Evolutionary conservation across 1,284 basidiomycete genomes (phyloP).

Genomic region (Malassezia furfur): DNA sequence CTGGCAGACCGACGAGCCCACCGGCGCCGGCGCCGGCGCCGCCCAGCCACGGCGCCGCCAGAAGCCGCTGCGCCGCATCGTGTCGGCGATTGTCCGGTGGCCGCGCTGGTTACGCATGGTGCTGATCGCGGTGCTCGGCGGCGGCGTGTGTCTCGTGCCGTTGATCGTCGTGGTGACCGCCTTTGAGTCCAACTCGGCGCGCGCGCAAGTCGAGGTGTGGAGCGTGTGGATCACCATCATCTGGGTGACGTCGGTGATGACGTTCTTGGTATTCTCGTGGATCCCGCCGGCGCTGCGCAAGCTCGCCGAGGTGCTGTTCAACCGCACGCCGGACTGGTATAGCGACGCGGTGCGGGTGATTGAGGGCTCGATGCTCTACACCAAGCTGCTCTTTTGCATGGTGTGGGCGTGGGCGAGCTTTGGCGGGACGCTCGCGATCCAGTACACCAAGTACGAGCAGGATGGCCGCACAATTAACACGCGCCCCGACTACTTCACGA

Average conservation of each 20-base stretch:
- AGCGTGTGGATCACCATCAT: conserved; percentile 45
- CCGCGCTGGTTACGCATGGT: conserved; percentile 40
- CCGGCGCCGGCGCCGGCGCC: not conserved
- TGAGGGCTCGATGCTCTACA: conserved; percentile 31
- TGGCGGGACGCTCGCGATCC: conserved; percentile 31
- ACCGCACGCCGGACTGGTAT: conserved; percentile 35
- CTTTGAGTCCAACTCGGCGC: conserved; percentile 18
- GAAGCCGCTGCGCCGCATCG: not conserved
- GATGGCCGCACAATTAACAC: conserved; percentile 14
- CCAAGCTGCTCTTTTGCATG: conserved; percentile 40
- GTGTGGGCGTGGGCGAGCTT: conserved; percentile 46
- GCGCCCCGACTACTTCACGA: conserved; percentile 5
- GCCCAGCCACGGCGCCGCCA: conserved; percentile 7
- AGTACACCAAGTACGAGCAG: conserved; percentile 7
- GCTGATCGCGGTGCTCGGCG: conserved; percentile 32
- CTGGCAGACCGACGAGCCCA: conserved; percentile 33
- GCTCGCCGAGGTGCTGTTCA: conserved; percentile 30
- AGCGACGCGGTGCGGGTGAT: conserved; percentile 35
- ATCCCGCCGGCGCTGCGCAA: conserved; percentile 28
- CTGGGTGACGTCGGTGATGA: conserved; percentile 34
- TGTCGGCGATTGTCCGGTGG: conserved; percentile 24
- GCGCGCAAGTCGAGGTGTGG: conserved; percentile 32
- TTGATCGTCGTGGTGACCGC: conserved; percentile 37
- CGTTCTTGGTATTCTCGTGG: conserved; percentile 37
- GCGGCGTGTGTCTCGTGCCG: conserved; percentile 31